phyloP scores from a whole-genome alignment of 257 asterid species.

The Phtheirospermum japonicum region DNA sequence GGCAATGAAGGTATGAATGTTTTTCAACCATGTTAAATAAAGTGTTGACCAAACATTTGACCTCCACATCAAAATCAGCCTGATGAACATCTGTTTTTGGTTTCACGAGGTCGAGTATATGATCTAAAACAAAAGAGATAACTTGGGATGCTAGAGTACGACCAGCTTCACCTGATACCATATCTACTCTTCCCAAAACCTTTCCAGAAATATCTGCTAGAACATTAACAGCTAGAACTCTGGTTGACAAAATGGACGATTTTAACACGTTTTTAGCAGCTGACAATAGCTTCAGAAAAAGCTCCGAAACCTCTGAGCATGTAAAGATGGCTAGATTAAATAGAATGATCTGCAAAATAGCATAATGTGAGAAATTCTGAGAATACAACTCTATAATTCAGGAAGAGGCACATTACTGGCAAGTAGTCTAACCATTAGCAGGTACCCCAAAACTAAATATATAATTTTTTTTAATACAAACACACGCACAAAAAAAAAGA shows the following conservation, averaged over 20 bases:
- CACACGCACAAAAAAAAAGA: too few species aligned
- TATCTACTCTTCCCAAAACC: slow-evolving; percentile 49
- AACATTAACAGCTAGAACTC: slow-evolving; percentile 46
- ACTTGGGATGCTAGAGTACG: slow-evolving; percentile 41
- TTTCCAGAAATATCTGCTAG: slow-evolving; percentile 54
- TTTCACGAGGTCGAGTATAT: slow-evolving; percentile 40
- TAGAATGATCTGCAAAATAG: slow-evolving; percentile 49
- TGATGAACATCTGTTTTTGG: slow-evolving; percentile 30
- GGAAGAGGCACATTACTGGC: slow-evolving; percentile 2
- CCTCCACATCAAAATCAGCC: slow-evolving; percentile 38
- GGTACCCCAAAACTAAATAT: too few species aligned
- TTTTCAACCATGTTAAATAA: slow-evolving; percentile 51
- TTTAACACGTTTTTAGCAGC: slow-evolving; percentile 37
- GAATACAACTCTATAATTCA: slow-evolving; percentile 22
- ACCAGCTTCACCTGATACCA: slow-evolving; percentile 39
- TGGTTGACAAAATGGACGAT: slow-evolving; percentile 44
- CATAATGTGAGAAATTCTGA: slow-evolving; percentile 24
- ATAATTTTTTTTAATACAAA: too few species aligned
- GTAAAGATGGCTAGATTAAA: slow-evolving; percentile 40
- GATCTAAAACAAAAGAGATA: slow-evolving; percentile 47
- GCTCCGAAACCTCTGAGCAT: slow-evolving; percentile 43
- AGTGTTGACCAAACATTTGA: slow-evolving; percentile 51
- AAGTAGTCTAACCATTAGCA: too few species aligned
- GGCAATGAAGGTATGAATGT: slow-evolving; percentile 39
- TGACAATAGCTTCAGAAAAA: slow-evolving; percentile 42